These are phyloP conservation scores for Rhizophora mangle DNA, from an alignment of 345 rosid genomes.

Conservation along the genomic window DNA sequence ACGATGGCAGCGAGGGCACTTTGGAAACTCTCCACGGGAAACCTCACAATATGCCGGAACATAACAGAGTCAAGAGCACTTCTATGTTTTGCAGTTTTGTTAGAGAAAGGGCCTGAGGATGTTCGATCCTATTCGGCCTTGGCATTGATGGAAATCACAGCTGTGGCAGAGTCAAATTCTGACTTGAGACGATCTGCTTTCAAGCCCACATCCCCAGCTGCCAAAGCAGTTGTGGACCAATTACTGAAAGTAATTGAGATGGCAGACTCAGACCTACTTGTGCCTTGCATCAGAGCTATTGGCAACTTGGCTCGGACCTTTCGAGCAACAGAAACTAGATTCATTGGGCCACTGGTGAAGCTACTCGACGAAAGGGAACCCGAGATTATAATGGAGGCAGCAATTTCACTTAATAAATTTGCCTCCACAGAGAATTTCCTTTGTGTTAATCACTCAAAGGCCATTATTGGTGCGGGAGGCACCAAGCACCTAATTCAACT, in stretches of 20 bases:
- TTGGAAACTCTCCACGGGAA: slow-evolving; percentile 23
- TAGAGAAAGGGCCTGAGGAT: slow-evolving; percentile 28
- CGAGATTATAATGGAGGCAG: slow-evolving; percentile 27
- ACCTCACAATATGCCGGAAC: slow-evolving; percentile 20
- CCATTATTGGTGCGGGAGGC: slow-evolving; percentile 26
- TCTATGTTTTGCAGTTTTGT: slow-evolving; percentile 25
- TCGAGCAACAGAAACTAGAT: slow-evolving; percentile 31
- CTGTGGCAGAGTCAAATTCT: slow-evolving; percentile 27
- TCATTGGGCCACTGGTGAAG: slow-evolving; percentile 26
- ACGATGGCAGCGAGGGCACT: slow-evolving; percentile 36
- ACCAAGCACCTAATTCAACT: slow-evolving; percentile 33
- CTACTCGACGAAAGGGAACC: slow-evolving; percentile 26
- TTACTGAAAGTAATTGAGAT: slow-evolving; percentile 20
- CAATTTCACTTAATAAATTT: slow-evolving; percentile 26
- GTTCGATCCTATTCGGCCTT: slow-evolving; percentile 27
- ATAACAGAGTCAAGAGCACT: slow-evolving; percentile 33
- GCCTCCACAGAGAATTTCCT: slow-evolving; percentile 26
- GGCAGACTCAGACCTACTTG: slow-evolving; percentile 21
- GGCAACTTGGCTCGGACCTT: slow-evolving; percentile 29
- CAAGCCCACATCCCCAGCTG: slow-evolving; percentile 31
- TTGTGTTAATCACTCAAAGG: slow-evolving; percentile 28
- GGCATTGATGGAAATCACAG: slow-evolving; percentile 35
- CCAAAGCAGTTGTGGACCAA: slow-evolving; percentile 28
- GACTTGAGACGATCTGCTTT: slow-evolving; percentile 26
- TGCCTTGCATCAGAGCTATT: slow-evolving; percentile 21